phyloP scores from a whole-genome alignment of 148 eudicot genomes.

The Euryodendron excelsum region DNA sequence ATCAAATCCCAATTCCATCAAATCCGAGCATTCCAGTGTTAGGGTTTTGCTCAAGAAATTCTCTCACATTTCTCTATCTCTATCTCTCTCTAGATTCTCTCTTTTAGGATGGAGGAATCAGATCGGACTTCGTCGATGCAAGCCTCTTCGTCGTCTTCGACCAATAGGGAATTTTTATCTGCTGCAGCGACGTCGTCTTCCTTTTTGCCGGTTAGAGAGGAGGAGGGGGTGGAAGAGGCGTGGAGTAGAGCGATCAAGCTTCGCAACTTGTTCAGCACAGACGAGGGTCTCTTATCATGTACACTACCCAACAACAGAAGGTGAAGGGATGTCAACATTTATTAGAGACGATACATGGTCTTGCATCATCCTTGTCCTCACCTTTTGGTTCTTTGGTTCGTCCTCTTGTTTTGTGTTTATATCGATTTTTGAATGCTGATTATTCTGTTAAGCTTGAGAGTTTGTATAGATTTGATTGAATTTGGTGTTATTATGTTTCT shows the following conservation, averaged over 20 bases:
- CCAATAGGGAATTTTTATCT: background rate
- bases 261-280: slow-evolving; percentile 25
- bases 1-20: too few species aligned
- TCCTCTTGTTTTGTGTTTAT: background rate
- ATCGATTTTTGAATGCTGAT: slow-evolving; percentile 1
- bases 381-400: slow-evolving; percentile 71
- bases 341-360: slow-evolving; percentile 55
- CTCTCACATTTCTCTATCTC: background rate
- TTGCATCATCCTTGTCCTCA: slow-evolving; percentile 48
- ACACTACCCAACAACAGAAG: background rate
- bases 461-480: background rate
- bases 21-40: too few species aligned
- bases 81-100: background rate
- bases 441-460: slow-evolving; percentile 9
- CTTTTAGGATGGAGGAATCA: slow-evolving; percentile 10
- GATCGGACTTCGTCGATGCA: background rate
- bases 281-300: slow-evolving; percentile 30
- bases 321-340: slow-evolving; percentile 13
- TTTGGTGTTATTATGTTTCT: slow-evolving; percentile 7
- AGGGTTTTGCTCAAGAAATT: background rate
- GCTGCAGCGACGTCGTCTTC: slow-evolving; percentile 13
- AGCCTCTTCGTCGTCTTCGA: slow-evolving; percentile 12
- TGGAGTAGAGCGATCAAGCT: background rate
- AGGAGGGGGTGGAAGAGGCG: slow-evolving; percentile 6
- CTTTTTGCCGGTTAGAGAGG: background rate